Percentiles rank a stretch among this genome's conserved stretches.
These are phyloP conservation scores for Lactifluus piperatus DNA, from an alignment of 768 basidiomycete species.

Conservation along the genomic window DNA sequence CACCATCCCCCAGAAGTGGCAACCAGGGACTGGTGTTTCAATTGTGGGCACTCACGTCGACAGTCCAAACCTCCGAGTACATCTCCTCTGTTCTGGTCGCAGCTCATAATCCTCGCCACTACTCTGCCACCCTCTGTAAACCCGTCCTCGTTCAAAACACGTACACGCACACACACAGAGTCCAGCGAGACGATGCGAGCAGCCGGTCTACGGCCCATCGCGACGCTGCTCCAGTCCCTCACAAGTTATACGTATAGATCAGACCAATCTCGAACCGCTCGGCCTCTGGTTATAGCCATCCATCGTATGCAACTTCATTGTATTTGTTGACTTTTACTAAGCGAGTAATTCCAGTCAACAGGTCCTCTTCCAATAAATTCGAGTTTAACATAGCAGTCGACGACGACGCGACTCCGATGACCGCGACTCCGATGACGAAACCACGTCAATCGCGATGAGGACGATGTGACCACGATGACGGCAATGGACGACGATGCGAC, in stretches of 20 bases:
- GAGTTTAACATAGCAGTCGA: slow-evolving; percentile 89
- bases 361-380: slow-evolving; percentile 53
- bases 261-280: slow-evolving; percentile 78
- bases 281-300: slow-evolving; percentile 71
- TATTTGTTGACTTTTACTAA: slow-evolving; percentile 1
- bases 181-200: slow-evolving; percentile 99
- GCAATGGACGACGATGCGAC: no score
- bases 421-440: no score
- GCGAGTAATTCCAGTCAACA: slow-evolving; percentile 48
- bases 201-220: slow-evolving; percentile 89
- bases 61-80: slow-evolving; percentile 68
- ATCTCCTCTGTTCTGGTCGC: slow-evolving; percentile 8
- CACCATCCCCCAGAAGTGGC: slow-evolving; percentile 63
- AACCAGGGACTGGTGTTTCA: slow-evolving; percentile 62
- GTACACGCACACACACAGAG: no score
- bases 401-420: no score
- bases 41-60: slow-evolving; percentile 95
- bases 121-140: no score
- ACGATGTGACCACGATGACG: no score
- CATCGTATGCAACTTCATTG: slow-evolving; percentile 44
- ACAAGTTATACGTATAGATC: slow-evolving; percentile 34
- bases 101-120: no score
- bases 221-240: slow-evolving; percentile 65
- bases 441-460: no score
- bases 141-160: no score